phyloP scores from a whole-genome alignment of 768 basidiomycete species.

The Russula vinacea region DNA sequence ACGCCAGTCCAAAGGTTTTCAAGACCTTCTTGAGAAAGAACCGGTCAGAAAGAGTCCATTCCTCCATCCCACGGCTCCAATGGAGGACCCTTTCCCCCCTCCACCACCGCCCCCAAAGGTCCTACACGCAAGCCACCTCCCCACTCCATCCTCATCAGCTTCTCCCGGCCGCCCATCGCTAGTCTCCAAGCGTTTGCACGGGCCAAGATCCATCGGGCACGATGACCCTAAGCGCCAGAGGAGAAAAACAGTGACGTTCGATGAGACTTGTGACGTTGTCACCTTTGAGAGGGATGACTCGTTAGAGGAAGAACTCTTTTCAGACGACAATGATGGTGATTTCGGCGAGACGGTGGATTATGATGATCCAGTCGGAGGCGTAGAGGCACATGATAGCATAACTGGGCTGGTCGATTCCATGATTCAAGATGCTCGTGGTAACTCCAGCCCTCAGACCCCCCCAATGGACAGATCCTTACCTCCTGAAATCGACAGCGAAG shows the following conservation, averaged over 20 bases:
- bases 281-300: constrained; percentile 68
- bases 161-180: constrained; percentile 66
- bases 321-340: constrained; percentile 37
- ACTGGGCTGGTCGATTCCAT: constrained; percentile 71
- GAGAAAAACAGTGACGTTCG: constrained; percentile 76
- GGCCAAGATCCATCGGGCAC: constrained; percentile 57
- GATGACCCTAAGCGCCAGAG: constrained; percentile 42
- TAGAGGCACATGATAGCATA: constrained; percentile 52
- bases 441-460: constrained; percentile 44
- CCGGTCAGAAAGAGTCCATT: constrained; percentile 85
- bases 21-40: constrained; percentile 69
- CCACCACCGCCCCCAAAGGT: constrained; percentile 24
- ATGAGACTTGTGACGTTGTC: constrained; percentile 76
- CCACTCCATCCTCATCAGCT: constrained; percentile 34
- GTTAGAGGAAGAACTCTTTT: constrained; percentile 43
- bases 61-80: constrained; percentile 38
- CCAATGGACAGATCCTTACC: constrained; percentile 42
- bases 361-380: constrained; percentile 26
- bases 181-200: constrained; percentile 69
- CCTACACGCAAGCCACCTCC: constrained; percentile 24
- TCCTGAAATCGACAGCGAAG: constrained; percentile 58
- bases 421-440: constrained; percentile 46
- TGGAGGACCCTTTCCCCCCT: constrained; percentile 34
- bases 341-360: constrained; percentile 24
- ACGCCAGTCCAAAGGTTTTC: constrained; percentile 70